Evolutionary conservation across 1,139 yeast species (phyloP).

Genomic region (Geotrichum bryndzae): DNA sequence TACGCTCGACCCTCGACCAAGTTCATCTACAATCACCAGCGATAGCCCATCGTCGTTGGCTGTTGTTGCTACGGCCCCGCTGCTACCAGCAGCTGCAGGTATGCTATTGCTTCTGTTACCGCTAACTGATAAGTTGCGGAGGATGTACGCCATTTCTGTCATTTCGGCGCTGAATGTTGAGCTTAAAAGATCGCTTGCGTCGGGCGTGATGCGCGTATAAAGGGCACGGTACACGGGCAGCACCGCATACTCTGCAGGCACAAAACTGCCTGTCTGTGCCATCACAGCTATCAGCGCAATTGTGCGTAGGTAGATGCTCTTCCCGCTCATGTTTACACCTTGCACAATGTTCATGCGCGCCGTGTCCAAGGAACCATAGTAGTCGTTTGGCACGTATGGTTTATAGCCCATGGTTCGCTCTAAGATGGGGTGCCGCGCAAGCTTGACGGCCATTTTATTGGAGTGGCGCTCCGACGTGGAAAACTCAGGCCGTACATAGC

Average conservation of each 20-base stretch:
- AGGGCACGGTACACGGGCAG: slow-evolving; percentile 41
- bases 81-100: too few relatives aligned
- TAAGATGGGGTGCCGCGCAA: slow-evolving; percentile 41
- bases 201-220: slow-evolving; percentile 44
- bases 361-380: slow-evolving; percentile 32
- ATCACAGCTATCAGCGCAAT: slow-evolving; percentile 42
- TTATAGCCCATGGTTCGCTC: slow-evolving; percentile 27
- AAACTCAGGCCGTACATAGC: slow-evolving; percentile 38
- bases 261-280: slow-evolving; percentile 46
- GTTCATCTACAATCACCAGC: slow-evolving; percentile 45
- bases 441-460: slow-evolving; percentile 31
- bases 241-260: slow-evolving; percentile 45
- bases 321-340: slow-evolving; percentile 52
- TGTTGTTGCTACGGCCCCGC: not conserved
- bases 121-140: slow-evolving; percentile 33
- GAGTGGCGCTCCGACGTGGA: slow-evolving; percentile 23
- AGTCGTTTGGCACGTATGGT: slow-evolving; percentile 39
- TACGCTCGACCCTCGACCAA: slow-evolving; percentile 42
- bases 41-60: slow-evolving; percentile 24
- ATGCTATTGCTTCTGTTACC: not conserved
- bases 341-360: slow-evolving; percentile 43
- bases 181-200: slow-evolving; percentile 36
- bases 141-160: slow-evolving; percentile 43
- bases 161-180: slow-evolving; percentile 49
- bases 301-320: slow-evolving; percentile 46